Conservation (phyloP, 257 asterid species). For the Jacaranda mimosifolia region DNA sequence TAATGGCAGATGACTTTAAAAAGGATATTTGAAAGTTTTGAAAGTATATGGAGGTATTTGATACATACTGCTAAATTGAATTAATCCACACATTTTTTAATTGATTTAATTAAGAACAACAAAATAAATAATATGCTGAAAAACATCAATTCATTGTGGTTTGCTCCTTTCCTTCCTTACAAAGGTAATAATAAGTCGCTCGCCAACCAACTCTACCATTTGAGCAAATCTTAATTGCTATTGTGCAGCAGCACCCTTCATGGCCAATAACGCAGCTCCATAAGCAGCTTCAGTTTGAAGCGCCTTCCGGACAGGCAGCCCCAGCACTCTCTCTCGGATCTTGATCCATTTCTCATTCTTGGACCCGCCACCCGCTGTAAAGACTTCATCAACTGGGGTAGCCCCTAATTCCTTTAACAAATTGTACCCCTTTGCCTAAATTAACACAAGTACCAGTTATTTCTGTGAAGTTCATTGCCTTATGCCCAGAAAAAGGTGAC, state of each 20-base stretch:
- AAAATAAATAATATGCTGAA: background rate
- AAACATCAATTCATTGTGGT: background rate
- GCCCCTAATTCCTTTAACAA: slow-evolving; percentile 87
- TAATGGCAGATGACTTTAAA: too few species aligned
- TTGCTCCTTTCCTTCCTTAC: background rate
- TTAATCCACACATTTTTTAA: too few species aligned
- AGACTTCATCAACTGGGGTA: slow-evolving; percentile 85
- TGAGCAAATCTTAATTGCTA: slow-evolving; percentile 9
- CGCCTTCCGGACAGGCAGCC: slow-evolving; percentile 76
- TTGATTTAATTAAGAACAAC: background rate
- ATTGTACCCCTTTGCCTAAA: slow-evolving; percentile 80
- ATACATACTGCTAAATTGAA: too few species aligned
- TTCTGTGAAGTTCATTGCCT: background rate
- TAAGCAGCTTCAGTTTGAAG: slow-evolving; percentile 93
- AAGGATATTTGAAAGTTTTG: too few species aligned
- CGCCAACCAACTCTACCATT: too few species aligned
- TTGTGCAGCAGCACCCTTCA: slow-evolving; percentile 58
- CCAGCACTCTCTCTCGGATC: slow-evolving; percentile 84
- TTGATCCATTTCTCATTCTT: slow-evolving; percentile 80
- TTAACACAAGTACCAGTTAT: slow-evolving; percentile 18
- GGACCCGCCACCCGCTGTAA: slow-evolving; percentile 93
- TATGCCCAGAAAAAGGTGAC: background rate
- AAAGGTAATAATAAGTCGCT: too few species aligned
- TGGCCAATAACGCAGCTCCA: slow-evolving; percentile 89
- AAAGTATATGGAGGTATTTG: too few species aligned